Evolutionary conservation across 2,329 filamentous ascomycete genomes (phyloP).

Genomic region (Ophiostoma sp.): DNA sequence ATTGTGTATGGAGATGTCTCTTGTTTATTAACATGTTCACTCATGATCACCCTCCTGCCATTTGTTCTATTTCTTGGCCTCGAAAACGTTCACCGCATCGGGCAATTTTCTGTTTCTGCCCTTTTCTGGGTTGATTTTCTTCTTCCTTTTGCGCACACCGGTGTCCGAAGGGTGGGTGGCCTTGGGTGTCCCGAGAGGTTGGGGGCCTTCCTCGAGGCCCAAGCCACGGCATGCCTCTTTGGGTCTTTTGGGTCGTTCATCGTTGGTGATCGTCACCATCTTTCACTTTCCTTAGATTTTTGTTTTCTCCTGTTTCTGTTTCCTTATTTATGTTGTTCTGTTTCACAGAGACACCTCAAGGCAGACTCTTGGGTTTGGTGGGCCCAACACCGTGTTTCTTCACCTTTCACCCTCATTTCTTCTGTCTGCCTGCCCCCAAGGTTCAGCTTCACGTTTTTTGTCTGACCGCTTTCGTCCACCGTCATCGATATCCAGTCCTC

Average conservation of each 20-base stretch:
- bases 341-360: slow-evolving; percentile 8
- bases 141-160: slow-evolving; percentile 13
- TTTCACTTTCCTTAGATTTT: not conserved
- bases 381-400: not conserved
- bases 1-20: not conserved
- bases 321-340: not conserved
- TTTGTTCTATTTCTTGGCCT: not conserved
- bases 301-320: not conserved
- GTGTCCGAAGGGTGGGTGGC: not conserved
- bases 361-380: not conserved
- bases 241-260: slow-evolving; percentile 1
- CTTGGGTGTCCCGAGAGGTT: not conserved
- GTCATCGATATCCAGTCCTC: not conserved
- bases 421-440: not conserved
- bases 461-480: not conserved
- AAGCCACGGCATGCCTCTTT: slow-evolving; percentile 5
- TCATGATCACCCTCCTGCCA: not conserved
- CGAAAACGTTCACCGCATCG: not conserved
- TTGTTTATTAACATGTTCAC: not conserved
- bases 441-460: not conserved
- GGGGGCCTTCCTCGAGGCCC: not conserved
- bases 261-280: not conserved
- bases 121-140: not conserved
- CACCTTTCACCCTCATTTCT: not conserved
- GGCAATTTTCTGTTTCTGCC: not conserved